These are phyloP conservation scores for Tetrahymena thermophila DNA, from an alignment of 73 alveolate genomes.

Conservation along the genomic window DNA sequence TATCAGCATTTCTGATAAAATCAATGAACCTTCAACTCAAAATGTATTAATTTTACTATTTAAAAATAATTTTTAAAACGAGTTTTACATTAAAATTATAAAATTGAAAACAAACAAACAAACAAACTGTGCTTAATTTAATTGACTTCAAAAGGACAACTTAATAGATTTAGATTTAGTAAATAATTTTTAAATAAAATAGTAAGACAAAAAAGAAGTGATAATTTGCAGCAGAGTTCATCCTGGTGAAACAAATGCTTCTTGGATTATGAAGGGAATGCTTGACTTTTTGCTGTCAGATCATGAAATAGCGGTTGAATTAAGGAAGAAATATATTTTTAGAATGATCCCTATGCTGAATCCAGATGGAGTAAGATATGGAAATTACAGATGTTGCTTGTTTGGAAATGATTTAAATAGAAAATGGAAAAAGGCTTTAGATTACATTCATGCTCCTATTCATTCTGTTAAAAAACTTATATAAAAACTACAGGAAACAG, in stretches of 20 bases:
- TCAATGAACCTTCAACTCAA: neutral
- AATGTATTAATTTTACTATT: neutral
- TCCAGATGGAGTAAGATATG: slow-evolving; percentile 80
- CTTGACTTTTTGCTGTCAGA: slow-evolving; percentile 70
- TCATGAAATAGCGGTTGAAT: slow-evolving; percentile 59
- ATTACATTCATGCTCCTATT: slow-evolving; percentile 78
- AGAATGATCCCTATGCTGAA: slow-evolving; percentile 81
- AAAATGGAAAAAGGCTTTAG: slow-evolving; percentile 82
- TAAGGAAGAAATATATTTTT: slow-evolving; percentile 71
- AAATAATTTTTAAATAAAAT: neutral
- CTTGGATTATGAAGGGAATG: slow-evolving; percentile 76
- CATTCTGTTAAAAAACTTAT: slow-evolving; percentile 50
- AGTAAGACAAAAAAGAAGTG: slow-evolving; percentile 49
- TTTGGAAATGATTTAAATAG: slow-evolving; percentile 89
- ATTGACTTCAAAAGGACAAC: too few relatives aligned
- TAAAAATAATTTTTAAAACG: neutral
- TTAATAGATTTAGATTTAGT: neutral
- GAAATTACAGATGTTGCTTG: slow-evolving; percentile 77
- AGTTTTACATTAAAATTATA: too few relatives aligned
- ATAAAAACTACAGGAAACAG: slow-evolving; percentile 46
- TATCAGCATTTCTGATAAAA: neutral
- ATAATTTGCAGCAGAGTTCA: slow-evolving; percentile 71
- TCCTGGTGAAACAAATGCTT: slow-evolving; percentile 86
- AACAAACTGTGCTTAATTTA: too few relatives aligned
- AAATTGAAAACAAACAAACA: too few relatives aligned